These are phyloP conservation scores for Lepiota brunneoincarnata DNA, from an alignment of 768 basidiomycete species.

Conservation along the genomic window DNA sequence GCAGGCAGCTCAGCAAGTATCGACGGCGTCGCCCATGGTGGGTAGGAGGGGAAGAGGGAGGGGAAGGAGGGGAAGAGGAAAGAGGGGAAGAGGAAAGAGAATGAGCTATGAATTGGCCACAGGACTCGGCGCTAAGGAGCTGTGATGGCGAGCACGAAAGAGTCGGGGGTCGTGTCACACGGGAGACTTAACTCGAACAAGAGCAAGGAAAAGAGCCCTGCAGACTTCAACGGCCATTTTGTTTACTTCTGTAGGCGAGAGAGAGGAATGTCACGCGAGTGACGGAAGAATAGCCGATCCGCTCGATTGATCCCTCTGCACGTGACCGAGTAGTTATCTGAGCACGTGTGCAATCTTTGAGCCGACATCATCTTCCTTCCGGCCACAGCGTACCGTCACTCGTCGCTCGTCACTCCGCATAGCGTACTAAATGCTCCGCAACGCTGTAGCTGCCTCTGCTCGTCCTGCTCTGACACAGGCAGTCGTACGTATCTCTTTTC, in stretches of 20 bases:
- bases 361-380: constrained; percentile 30
- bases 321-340: constrained; percentile 10
- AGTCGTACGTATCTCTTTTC: constrained; percentile 33
- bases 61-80: background rate
- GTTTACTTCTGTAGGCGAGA: no score
- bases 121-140: no score
- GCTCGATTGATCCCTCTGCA: background rate
- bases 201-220: constrained; percentile 2
- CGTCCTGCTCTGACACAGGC: constrained; percentile 52
- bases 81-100: background rate
- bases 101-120: background rate
- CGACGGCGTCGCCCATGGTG: constrained; percentile 29
- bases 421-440: constrained; percentile 61
- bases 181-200: no score
- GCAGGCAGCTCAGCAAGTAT: constrained; percentile 33
- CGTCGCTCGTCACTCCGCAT: constrained; percentile 25
- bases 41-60: constrained; percentile 13
- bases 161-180: no score
- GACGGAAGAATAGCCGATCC: no score
- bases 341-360: constrained; percentile 2
- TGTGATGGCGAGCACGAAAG: no score
- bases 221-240: no score
- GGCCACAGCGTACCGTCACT: constrained; percentile 8
- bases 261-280: no score
- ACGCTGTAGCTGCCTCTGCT: constrained; percentile 52